Conservation (phyloP, 352 stramenopile species). For the Phytophthora aleatoria region DNA sequence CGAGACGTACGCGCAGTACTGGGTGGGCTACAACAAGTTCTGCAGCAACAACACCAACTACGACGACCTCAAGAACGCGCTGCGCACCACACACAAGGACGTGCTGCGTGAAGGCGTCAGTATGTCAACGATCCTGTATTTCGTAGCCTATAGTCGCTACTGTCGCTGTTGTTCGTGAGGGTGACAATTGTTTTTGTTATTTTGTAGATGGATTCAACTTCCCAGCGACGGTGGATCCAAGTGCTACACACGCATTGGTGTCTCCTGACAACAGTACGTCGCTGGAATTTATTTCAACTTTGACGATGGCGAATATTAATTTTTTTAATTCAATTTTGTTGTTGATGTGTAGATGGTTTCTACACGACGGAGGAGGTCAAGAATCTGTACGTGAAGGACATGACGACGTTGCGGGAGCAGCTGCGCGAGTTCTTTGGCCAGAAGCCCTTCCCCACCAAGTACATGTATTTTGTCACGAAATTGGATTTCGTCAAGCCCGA, state of each 20-base stretch:
- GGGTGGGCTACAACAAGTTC: conserved; percentile 90
- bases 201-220: conserved; percentile 62
- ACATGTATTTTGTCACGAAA: conserved; percentile 86
- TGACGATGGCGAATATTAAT: not conserved
- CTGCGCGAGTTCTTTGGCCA: conserved; percentile 82
- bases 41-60: conserved; percentile 78
- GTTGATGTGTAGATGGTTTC: conserved; percentile 42
- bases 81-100: conserved; percentile 77
- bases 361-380: conserved; percentile 74
- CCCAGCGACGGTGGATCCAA: conserved; percentile 64
- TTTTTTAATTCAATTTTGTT: not conserved
- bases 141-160: conserved; percentile 4
- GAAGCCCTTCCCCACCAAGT: conserved; percentile 84
- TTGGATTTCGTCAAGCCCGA: conserved; percentile 80
- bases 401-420: conserved; percentile 64
- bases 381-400: conserved; percentile 69
- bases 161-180: conserved; percentile 10
- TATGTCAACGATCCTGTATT: conserved; percentile 33
- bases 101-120: conserved; percentile 75
- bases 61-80: conserved; percentile 67
- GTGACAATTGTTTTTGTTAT: conserved; percentile 2
- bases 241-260: conserved; percentile 62
- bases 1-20: conserved; percentile 89
- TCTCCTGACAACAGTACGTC: conserved; percentile 61
- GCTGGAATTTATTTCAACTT: not conserved